Evolutionary conservation across 2,329 filamentous ascomycete species (phyloP).

Genomic region (Trichoderma endophyticum): DNA sequence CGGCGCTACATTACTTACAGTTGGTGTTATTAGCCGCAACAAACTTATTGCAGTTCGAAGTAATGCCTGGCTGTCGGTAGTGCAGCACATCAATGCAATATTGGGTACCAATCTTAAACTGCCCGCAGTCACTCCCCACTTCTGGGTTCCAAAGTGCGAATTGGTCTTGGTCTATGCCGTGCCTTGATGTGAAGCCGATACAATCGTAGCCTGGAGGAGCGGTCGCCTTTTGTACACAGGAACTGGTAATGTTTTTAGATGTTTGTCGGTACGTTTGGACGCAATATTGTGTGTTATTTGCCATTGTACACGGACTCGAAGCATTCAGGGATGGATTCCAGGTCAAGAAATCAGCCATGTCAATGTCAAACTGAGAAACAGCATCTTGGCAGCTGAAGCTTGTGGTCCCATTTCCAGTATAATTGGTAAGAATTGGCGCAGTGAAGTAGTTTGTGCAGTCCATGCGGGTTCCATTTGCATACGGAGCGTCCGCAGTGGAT

Average conservation of each 20-base stretch:
- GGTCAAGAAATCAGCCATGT: neutral
- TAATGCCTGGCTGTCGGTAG: neutral
- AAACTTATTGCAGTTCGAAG: neutral
- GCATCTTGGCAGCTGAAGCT: neutral
- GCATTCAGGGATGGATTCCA: neutral
- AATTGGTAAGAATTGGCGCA: neutral
- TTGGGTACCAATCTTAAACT: neutral
- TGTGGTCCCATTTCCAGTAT: neutral
- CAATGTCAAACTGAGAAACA: neutral
- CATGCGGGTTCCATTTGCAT: neutral
- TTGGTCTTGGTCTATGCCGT: neutral
- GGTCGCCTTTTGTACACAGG: neutral
- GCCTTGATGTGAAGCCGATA: neutral
- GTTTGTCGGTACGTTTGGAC: neutral
- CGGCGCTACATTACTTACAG: neutral
- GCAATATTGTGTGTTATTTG: neutral
- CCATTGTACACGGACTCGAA: neutral
- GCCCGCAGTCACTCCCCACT: neutral
- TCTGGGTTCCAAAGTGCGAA: neutral
- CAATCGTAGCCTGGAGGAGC: neutral
- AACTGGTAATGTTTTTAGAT: neutral
- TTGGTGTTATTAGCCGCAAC: neutral
- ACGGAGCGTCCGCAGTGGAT: neutral
- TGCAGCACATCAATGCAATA: neutral
- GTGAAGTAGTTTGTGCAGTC: neutral